Evolutionary conservation across 2,329 filamentous ascomycete species (phyloP).

Genomic region (Akanthomyces muscarius): DNA sequence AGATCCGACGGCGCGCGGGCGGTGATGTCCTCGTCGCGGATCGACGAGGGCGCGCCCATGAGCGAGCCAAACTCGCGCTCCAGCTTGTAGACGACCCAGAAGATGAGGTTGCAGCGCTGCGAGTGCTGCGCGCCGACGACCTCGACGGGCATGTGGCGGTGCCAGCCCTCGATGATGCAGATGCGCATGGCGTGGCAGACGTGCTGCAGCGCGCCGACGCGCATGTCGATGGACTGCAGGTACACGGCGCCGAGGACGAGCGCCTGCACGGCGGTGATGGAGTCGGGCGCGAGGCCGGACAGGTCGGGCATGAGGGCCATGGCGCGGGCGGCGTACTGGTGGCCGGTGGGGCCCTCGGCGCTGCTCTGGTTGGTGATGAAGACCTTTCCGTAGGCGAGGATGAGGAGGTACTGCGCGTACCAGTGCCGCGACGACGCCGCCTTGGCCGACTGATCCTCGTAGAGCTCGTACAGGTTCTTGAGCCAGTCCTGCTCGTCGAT

Average conservation of each 20-base stretch:
- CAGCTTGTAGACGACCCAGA: conserved; percentile 30
- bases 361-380: conserved; percentile 26
- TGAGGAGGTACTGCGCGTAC: conserved; percentile 31
- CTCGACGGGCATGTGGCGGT: conserved; percentile 26
- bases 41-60: conserved; percentile 27
- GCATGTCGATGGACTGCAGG: conserved; percentile 34
- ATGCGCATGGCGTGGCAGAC: conserved; percentile 32
- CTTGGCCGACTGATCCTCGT: conserved; percentile 22
- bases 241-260: conserved; percentile 31
- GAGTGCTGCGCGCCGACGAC: conserved; percentile 25
- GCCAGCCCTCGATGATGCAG: conserved; percentile 30
- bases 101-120: conserved; percentile 27
- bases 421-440: conserved; percentile 23
- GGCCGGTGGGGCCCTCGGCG: conserved; percentile 30
- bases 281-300: conserved; percentile 28
- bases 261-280: conserved; percentile 30
- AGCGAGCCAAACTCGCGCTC: conserved; percentile 28
- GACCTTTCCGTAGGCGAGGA: conserved; percentile 32
- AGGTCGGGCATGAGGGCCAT: conserved; percentile 38
- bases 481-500: conserved; percentile 24
- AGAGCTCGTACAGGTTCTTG: conserved; percentile 22
- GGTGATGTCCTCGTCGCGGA: conserved; percentile 29
- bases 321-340: conserved; percentile 36
- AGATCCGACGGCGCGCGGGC: conserved; percentile 28
- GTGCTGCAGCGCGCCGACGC: conserved; percentile 32